Percentiles rank a stretch among this genome's conserved stretches.
These are phyloP conservation scores for Akebia trifoliata DNA, from an alignment of 164 flowering plant species.

Conservation along the genomic window DNA sequence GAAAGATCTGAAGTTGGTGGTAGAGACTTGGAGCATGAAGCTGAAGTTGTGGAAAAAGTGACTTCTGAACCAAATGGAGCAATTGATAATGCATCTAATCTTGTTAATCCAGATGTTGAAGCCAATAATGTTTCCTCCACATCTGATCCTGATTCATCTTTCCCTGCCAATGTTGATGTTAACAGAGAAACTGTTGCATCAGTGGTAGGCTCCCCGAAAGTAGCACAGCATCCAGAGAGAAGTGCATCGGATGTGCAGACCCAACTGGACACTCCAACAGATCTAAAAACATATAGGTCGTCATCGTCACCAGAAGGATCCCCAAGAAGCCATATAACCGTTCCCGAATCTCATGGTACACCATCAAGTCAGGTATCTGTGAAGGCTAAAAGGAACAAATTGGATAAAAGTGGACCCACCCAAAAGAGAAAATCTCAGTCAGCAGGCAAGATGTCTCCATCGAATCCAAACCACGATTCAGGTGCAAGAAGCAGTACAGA, in stretches of 20 bases:
- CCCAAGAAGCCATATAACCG: constrained; percentile 56
- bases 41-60: constrained; percentile 20
- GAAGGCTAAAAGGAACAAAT: constrained; percentile 39
- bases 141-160: background rate
- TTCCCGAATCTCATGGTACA: constrained; percentile 70
- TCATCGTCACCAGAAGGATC: constrained; percentile 74
- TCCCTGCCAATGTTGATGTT: constrained; percentile 1
- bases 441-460: constrained; percentile 45
- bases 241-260: constrained; percentile 26
- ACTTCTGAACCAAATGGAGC: constrained; percentile 11
- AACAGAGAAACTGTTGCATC: constrained; percentile 18
- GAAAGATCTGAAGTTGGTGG: constrained; percentile 47
- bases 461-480: constrained; percentile 40
- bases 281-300: constrained; percentile 26
- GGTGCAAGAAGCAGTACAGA: constrained; percentile 48
- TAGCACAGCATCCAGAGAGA: constrained; percentile 26
- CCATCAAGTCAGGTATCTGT: constrained; percentile 75
- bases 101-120: constrained; percentile 13
- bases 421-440: constrained; percentile 38
- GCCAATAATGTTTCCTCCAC: background rate
- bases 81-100: constrained; percentile 1
- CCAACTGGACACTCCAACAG: constrained; percentile 25
- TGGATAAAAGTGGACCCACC: constrained; percentile 34
- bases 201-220: constrained; percentile 7
- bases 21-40: constrained; percentile 26